Percentiles rank a stretch among this genome's conserved stretches.
These are phyloP conservation scores for Neonectria faginata DNA, from an alignment of 2,329 filamentous ascomycete genomes.

Conservation along the genomic window DNA sequence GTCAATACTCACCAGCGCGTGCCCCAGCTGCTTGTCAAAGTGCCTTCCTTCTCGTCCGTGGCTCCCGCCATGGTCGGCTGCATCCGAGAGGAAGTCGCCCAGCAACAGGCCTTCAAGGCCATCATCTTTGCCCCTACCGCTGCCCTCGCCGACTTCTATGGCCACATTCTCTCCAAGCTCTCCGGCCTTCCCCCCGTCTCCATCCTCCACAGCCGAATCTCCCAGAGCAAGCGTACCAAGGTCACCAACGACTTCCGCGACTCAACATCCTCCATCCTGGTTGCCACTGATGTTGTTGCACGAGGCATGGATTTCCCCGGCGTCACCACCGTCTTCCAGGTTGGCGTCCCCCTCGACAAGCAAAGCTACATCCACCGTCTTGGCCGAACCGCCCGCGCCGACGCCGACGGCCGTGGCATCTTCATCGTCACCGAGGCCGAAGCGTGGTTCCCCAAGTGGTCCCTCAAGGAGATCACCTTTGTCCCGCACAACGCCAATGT, in stretches of 20 bases:
- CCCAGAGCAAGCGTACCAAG: conserved; percentile 61
- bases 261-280: conserved; percentile 64
- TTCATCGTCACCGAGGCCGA: conserved; percentile 68
- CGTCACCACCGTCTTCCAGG: conserved; percentile 75
- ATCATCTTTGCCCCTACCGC: conserved; percentile 82
- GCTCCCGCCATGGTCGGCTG: conserved; percentile 68
- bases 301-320: conserved; percentile 79
- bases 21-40: conserved; percentile 75
- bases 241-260: conserved; percentile 74
- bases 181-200: conserved; percentile 57
- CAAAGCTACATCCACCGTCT: conserved; percentile 77
- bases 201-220: conserved; percentile 63
- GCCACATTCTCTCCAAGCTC: conserved; percentile 56
- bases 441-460: conserved; percentile 60
- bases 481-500: conserved; percentile 60
- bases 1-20: conserved; percentile 80
- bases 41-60: conserved; percentile 79
- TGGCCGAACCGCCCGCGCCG: conserved; percentile 74
- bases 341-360: conserved; percentile 68
- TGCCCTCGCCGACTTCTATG: conserved; percentile 63
- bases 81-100: conserved; percentile 59
- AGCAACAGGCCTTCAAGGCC: conserved; percentile 76
- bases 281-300: conserved; percentile 78
- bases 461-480: conserved; percentile 67
- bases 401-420: conserved; percentile 72